Evolutionary conservation across 192 early-diverging fungal genomes (phyloP).

Genomic region (Backusella tuberculispora): DNA sequence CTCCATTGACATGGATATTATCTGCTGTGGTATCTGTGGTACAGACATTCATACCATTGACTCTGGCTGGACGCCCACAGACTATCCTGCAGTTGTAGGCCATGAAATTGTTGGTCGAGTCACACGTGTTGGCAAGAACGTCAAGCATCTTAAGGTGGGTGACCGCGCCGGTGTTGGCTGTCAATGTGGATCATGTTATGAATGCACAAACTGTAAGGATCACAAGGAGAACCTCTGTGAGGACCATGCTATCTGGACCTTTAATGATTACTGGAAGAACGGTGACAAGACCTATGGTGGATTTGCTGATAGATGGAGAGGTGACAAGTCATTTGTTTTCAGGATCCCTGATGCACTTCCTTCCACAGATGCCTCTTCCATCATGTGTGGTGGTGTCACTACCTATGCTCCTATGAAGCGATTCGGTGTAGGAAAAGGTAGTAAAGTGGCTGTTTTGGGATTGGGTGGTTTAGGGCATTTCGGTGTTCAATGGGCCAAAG

Average conservation of each 20-base stretch:
- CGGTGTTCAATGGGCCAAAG: constrained; percentile 60
- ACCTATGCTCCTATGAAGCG: constrained; percentile 54
- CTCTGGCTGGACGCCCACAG: constrained; percentile 54
- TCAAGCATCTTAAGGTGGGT: constrained; percentile 39
- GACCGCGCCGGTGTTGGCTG: constrained; percentile 60
- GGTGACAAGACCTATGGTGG: constrained; percentile 48
- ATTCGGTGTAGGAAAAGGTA: constrained; percentile 43
- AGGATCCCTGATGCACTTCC: constrained; percentile 54
- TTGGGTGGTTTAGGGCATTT: constrained; percentile 67
- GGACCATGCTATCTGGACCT: constrained; percentile 56
- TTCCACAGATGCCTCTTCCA: constrained; percentile 60
- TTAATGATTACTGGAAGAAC: constrained; percentile 54
- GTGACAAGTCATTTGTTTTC: constrained; percentile 61
- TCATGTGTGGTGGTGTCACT: constrained; percentile 81
- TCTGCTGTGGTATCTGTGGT: constrained; percentile 72
- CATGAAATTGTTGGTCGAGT: constrained; percentile 57
- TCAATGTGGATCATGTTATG: constrained; percentile 61
- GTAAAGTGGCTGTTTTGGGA: constrained; percentile 60
- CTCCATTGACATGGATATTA: constrained; percentile 46
- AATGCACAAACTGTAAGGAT: constrained; percentile 45
- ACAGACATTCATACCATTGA: constrained; percentile 71
- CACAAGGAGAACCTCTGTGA: constrained; percentile 49
- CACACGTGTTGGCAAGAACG: constrained; percentile 38
- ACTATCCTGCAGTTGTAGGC: constrained; percentile 45
- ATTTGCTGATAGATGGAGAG: constrained; percentile 48